Base-by-base conservation (phyloP, 305 asterid genomes). In the Lippia alba region DNA sequence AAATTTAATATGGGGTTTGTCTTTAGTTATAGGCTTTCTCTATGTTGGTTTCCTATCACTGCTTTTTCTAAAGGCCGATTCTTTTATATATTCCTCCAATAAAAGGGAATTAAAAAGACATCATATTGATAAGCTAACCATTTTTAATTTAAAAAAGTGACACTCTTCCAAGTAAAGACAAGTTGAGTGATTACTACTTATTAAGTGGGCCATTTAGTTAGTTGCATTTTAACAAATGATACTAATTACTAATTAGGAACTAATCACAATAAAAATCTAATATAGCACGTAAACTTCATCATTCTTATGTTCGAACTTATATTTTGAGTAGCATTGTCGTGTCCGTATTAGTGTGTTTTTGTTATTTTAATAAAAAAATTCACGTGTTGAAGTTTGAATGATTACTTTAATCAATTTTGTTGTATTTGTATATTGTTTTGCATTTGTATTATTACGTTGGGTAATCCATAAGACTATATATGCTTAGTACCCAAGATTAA, bases 81-180 rank as follows among this genome's bases (percentile, higher is more conserved):
- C 60, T 50, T 65, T 68, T 75, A 56, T 56, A 24, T 24, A 24
- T 48, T 46, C 59, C 41, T 48, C 4, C 72, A 65, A 65, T 46
- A 61, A 74, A 74, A 44, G 12, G 58, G 45, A 16, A 16, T 14
- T 45, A 24, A 44, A 74, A 68, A 66, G 71, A 17, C 59, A 53
- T 40, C 53, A 49, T 16, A 54, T 71, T 61, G 12, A 67, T 67
- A n/a, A 71, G 24, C 41, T 66, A 64, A 34, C 18, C n/a, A 50
- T 39, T 53, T 64, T 46, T 65, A 56, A 56, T 9, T 56, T 56
- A 66, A 51, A 66, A 51, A 53, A 53, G 16, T 54, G 68, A 24
- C 59, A 56, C n/a, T 58, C 82, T 78, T 78, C 66, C 33, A 69
- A 69, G 76, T 64, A 67, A 79, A 79, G 80, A 67, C 63, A 71